Percentiles rank a stretch among this genome's conserved stretches.
phyloP scores from a whole-genome alignment of 179 eudicot genomes.

The Corrigiola litoralis region DNA sequence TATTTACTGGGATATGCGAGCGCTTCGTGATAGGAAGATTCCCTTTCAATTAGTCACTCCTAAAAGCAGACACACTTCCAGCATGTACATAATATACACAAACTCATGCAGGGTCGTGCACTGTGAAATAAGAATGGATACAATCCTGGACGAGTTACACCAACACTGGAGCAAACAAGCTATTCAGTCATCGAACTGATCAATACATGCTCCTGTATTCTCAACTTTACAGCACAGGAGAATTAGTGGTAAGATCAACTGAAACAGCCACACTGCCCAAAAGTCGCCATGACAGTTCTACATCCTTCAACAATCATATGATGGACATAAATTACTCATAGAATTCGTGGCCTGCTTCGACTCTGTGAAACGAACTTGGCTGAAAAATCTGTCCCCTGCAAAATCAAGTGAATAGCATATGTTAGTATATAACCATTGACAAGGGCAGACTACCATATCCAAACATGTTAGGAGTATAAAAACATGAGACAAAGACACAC shows the following conservation, averaged over 20 bases:
- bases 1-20: no score
- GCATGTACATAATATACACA: not conserved
- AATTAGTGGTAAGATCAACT: not conserved
- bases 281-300: not conserved
- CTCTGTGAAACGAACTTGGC: not conserved
- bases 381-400: conserved; percentile 2
- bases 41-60: no score
- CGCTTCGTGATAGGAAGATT: no score
- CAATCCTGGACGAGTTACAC: not conserved
- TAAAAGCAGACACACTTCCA: no score
- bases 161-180: not conserved
- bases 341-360: not conserved
- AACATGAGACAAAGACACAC: not conserved
- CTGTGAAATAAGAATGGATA: not conserved
- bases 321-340: not conserved
- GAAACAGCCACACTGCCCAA: not conserved
- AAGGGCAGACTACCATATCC: no score
- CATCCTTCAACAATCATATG: not conserved
- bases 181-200: not conserved
- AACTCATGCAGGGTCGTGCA: not conserved
- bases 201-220: not conserved
- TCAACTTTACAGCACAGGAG: not conserved
- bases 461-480: no score
- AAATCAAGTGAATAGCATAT: not conserved
- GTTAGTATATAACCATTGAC: not conserved